Conservation (phyloP, 2,329 filamentous ascomycete genomes). For the Penicillium sp. region DNA sequence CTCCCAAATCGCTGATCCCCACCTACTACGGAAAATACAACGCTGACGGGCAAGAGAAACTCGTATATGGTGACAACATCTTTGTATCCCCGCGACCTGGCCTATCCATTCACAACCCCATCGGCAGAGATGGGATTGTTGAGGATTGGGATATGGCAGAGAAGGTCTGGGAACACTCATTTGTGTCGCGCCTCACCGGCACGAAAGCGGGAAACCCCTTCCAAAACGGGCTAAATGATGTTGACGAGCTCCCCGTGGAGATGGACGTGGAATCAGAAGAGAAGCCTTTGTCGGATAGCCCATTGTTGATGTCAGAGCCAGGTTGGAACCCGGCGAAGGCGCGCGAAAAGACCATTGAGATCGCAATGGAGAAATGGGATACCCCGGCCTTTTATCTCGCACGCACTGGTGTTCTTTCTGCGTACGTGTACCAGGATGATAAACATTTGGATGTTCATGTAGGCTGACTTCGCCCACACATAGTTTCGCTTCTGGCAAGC, state of each 20-base stretch:
- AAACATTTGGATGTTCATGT: neutral
- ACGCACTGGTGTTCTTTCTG: constrained; percentile 80
- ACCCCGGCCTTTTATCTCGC: constrained; percentile 92
- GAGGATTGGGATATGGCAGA: constrained; percentile 94
- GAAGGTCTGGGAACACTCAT: constrained; percentile 86
- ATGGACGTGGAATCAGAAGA: constrained; percentile 62
- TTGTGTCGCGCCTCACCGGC: constrained; percentile 82
- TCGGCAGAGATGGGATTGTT: constrained; percentile 81
- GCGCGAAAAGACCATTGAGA: constrained; percentile 89
- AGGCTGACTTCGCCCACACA: constrained; percentile 4
- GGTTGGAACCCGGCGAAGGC: constrained; percentile 87
- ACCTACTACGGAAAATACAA: constrained; percentile 74
- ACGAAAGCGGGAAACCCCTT: constrained; percentile 64
- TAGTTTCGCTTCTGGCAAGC: constrained; percentile 83
- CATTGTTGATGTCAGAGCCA: constrained; percentile 87
- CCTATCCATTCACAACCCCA: constrained; percentile 86
- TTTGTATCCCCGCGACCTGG: constrained; percentile 71
- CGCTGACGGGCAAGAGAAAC: constrained; percentile 52
- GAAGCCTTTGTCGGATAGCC: constrained; percentile 82
- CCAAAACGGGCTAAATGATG: constrained; percentile 76
- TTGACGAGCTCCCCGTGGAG: constrained; percentile 56
- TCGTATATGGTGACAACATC: constrained; percentile 84
- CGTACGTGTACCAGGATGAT: constrained; percentile 47
- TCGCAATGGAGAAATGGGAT: constrained; percentile 96
- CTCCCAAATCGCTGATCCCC: constrained; percentile 87